phyloP scores from a whole-genome alignment of 1,284 basidiomycete genomes.

The Rugiboletus extremiorientalis region DNA sequence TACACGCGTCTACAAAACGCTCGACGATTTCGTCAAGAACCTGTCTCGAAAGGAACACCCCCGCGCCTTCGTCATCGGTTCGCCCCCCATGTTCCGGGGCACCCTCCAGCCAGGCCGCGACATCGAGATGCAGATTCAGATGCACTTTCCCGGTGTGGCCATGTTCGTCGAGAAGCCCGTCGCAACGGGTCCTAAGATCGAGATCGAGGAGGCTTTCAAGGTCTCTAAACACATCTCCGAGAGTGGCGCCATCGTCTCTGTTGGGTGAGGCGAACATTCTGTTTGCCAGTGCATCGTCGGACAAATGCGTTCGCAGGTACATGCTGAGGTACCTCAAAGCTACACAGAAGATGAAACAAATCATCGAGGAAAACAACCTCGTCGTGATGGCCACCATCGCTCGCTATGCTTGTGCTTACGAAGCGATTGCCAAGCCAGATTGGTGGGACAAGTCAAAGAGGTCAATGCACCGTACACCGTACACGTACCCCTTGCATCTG shows the following conservation, averaged over 20 bases:
- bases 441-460: conserved; percentile 98
- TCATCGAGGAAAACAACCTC: conserved; percentile 92
- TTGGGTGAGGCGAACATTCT: conserved; percentile 58
- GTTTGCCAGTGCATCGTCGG: not conserved
- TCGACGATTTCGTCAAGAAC: conserved; percentile 84
- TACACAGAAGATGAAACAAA: conserved; percentile 97
- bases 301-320: conserved; percentile 47
- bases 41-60: conserved; percentile 62
- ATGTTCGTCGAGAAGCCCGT: conserved; percentile 96
- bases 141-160: conserved; percentile 87
- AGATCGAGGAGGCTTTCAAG: conserved; percentile 66
- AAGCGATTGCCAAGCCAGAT: conserved; percentile 85
- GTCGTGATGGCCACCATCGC: conserved; percentile 98
- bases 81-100: conserved; percentile 92
- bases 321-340: conserved; percentile 94
- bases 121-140: conserved; percentile 88
- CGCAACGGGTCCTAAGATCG: conserved; percentile 76
- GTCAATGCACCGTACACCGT: conserved; percentile 44
- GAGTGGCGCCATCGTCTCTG: conserved; percentile 79
- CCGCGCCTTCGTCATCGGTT: conserved; percentile 86
- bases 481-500: not conserved
- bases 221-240: conserved; percentile 68
- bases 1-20: conserved; percentile 84
- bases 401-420: conserved; percentile 93
- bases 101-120: conserved; percentile 77